Evolutionary conservation across 2,329 filamentous ascomycete species (phyloP), one percentile per base, ranked within the genome.

Genomic region (Xylariaceae sp.): DNA sequence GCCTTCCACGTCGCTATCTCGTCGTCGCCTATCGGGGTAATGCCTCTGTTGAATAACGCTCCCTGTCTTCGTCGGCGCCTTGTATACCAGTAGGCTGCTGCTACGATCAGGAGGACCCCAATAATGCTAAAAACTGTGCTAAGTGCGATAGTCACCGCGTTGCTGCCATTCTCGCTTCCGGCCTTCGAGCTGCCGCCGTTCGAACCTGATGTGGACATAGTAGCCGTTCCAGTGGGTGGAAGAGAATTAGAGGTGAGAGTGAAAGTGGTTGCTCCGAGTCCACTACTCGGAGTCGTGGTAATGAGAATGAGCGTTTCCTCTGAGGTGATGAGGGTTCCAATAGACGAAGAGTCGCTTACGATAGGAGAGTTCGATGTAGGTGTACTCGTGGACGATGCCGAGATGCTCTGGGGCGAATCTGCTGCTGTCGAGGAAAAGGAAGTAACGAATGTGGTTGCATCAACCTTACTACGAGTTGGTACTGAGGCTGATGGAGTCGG

Each of bases 1-100:
- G 73, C 72, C 65, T 83, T 85, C 85, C 85, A 88, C 3, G 82
- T 85, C 62, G 83, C 82, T 56, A 88, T 88, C 68, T 88, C 85
- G 57, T 87, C 84, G 63, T 88, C 85, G 59, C 82, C 79, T 56
- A 88, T 86, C 12, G 85, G 85, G 0, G 83, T 83, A 44, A 83
- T 82, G 46, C 82, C 83, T 48, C 85, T 75, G 48, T 77, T 75
- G 61, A 82, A 77, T 52, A 85, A 75, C 3, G 73, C 74, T 12
- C 68, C 61, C 32, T 71, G 71, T 44, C 68, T 74, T 45, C 75
- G 75, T 42, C 75, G 72, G 41, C 70, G 73, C 16, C 75, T 70
- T 48, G 75, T 71, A 57, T 73, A 78, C 37, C 75, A 64, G 44
- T 79, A 66, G 2, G 76, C 60, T 18, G 67, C 64, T 4, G 67